Percentiles rank a stretch among this genome's conserved stretches.
Conservation (phyloP, 2,329 filamentous ascomycete species). For the Verticillium isaacii region DNA sequence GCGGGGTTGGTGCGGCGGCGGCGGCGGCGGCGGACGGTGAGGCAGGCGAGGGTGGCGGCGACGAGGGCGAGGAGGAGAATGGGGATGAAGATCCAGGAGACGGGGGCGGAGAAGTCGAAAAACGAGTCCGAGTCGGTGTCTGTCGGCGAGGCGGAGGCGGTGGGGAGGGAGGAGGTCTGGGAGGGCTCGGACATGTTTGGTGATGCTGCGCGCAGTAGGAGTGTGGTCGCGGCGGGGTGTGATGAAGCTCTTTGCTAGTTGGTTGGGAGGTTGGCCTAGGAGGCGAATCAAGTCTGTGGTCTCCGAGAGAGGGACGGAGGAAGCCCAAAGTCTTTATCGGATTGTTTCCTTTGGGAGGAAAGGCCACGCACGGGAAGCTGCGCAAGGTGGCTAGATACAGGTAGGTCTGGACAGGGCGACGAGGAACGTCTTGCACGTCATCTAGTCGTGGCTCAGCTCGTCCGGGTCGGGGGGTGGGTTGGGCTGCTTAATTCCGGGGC, state of each 20-base stretch:
- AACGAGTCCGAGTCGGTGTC: slow-evolving; percentile 15
- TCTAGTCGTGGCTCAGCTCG: slow-evolving; percentile 8
- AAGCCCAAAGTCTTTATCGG: background rate
- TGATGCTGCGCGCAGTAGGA: no score
- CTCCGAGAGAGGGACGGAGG: background rate
- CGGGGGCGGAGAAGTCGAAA: slow-evolving; percentile 48
- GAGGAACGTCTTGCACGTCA: slow-evolving; percentile 9
- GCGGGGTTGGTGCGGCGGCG: slow-evolving; percentile 17
- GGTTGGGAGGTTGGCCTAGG: background rate
- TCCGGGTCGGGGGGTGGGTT: background rate
- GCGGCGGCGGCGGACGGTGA: slow-evolving; percentile 38
- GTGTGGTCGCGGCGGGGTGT: no score
- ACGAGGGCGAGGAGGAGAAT: slow-evolving; percentile 36
- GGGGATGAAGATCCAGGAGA: slow-evolving; percentile 52
- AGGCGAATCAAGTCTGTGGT: background rate
- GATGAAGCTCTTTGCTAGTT: background rate
- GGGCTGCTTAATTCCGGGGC: background rate
- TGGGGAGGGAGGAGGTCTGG: slow-evolving; percentile 1
- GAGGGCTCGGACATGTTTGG: background rate
- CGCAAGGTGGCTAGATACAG: slow-evolving; percentile 1
- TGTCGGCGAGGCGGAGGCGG: background rate
- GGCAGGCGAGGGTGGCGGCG: slow-evolving; percentile 29
- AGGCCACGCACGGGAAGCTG: slow-evolving; percentile 3
- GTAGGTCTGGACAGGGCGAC: slow-evolving; percentile 6
- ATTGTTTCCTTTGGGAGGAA: slow-evolving; percentile 2